Evolutionary conservation across 805 yeast species (phyloP), one percentile per base, ranked within the genome.

Genomic region (Yamadazyma sp.): DNA sequence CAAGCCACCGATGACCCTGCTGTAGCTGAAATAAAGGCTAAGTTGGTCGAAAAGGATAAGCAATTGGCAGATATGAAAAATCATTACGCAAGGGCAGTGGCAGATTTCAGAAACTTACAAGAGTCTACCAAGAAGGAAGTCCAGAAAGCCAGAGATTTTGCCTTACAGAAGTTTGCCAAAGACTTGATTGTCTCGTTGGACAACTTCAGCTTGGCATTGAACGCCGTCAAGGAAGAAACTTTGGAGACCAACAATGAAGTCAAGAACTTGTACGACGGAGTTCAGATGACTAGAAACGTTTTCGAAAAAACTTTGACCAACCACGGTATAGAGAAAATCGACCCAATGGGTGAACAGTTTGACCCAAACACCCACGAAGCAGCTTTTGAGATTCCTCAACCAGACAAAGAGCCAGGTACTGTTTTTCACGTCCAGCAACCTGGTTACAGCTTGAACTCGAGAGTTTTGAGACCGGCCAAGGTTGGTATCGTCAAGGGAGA

Each of bases 281-380:
- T 89, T 42, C 77, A 79, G 53, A 86, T 89, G 96, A 89, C 95
- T 38, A 82, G 84, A 69, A 78, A 77, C 49, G 80, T 90, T 24
- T 84, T 89, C 52, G 93, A 84, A 59, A 84, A 82, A 72, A 89
- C 96, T 23, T 74, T 89, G 53, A 65, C 64, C 41, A 82, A 71
- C 55, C 91, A 89, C 63, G 97, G 97, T 27, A 71, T 89, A 47
- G 73, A 64, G 47, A 87, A 86, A 67, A 72, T 87, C 45, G 82
- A 87, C 54, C 96, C 97, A 35, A 41, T 85, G 24, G 95, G 91
- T 46, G 87, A 88, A 64, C 71, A 67, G 48, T 89, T 90, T 53
- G 95, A 89, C 61, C 96, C 97, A 45, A 87, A 90, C 65, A 73
- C 71, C 52, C 97, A 89, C 62, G 97, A 89, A 67, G 97, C 96